Conservation (phyloP, 1,284 basidiomycete genomes). For the Hemileccinum hortonii region DNA sequence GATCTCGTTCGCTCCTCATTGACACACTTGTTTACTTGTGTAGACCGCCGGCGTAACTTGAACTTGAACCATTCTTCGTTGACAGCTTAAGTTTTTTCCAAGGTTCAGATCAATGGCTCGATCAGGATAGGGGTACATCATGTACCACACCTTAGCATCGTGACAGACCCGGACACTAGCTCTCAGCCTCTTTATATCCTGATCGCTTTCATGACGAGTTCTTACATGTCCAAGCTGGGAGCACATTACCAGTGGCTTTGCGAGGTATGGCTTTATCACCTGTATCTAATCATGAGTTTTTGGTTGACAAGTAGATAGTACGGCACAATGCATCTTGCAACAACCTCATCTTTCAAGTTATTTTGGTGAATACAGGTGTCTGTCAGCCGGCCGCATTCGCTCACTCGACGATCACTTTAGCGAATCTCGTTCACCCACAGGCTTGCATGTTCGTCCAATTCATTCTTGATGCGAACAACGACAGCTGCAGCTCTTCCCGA, state of each 20-base stretch:
- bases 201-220: slow-evolving; percentile 6
- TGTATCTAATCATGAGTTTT: not conserved
- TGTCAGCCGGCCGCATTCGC: slow-evolving; percentile 18
- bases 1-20: too few species aligned
- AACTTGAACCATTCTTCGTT: too few species aligned
- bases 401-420: slow-evolving; percentile 9
- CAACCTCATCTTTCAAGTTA: slow-evolving; percentile 17
- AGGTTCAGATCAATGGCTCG: too few species aligned
- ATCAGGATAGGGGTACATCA: too few species aligned
- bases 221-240: slow-evolving; percentile 12
- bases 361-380: slow-evolving; percentile 14
- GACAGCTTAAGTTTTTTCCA: too few species aligned
- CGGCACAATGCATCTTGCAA: slow-evolving; percentile 12
- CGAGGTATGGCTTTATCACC: not conserved
- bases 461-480: not conserved
- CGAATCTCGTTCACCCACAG: slow-evolving; percentile 2
- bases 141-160: too few species aligned
- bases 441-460: not conserved
- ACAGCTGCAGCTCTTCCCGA: slow-evolving; percentile 1
- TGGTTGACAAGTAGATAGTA: slow-evolving; percentile 7
- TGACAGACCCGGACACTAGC: slow-evolving; percentile 6
- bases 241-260: not conserved
- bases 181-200: not conserved
- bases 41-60: too few species aligned
- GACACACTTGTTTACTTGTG: too few species aligned